These are phyloP conservation scores for Coemansia sp. DNA, from an alignment of 371 early-diverging fungal genomes.

Conservation along the genomic window DNA sequence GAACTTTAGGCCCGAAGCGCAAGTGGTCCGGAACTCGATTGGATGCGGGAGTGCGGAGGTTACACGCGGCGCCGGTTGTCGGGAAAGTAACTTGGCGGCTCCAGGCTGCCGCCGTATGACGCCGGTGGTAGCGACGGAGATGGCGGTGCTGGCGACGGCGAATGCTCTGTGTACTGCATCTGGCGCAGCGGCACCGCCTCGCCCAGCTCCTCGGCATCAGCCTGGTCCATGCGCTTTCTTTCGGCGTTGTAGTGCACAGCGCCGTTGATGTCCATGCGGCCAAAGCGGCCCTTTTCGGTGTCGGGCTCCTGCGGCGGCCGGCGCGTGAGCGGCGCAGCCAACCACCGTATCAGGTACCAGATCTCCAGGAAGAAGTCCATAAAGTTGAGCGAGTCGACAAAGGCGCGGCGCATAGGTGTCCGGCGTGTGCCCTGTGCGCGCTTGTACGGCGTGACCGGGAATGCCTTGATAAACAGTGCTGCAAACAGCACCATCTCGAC, in stretches of 20 bases:
- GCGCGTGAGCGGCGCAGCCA: conserved; percentile 38
- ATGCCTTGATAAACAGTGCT: conserved; percentile 60
- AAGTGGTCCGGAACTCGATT: not conserved
- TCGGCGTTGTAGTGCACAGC: conserved; percentile 40
- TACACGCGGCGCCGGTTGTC: conserved; percentile 1
- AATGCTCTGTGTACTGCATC: conserved; percentile 5
- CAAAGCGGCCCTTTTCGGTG: conserved; percentile 46
- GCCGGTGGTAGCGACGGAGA: not conserved
- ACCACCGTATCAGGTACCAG: conserved; percentile 43
- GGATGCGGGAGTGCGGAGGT: not conserved
- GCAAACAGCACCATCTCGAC: conserved; percentile 70
- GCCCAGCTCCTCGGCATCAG: conserved; percentile 15
- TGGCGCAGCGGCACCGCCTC: conserved; percentile 38
- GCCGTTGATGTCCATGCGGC: conserved; percentile 49
- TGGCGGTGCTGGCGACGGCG: conserved; percentile 9
- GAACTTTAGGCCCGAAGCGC: not conserved
- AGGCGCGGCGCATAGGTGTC: conserved; percentile 48
- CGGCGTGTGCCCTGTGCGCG: conserved; percentile 26
- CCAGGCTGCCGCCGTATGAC: not conserved
- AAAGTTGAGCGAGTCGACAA: conserved; percentile 49
- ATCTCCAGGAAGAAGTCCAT: conserved; percentile 48
- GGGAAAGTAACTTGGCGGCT: conserved; percentile 6
- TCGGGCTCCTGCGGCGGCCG: conserved; percentile 33
- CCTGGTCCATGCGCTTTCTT: conserved; percentile 14
- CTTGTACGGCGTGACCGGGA: conserved; percentile 52